Evolutionary conservation across 495 filamentous ascomycete genomes (phyloP).

Genomic region (Penicillium argentinense): DNA sequence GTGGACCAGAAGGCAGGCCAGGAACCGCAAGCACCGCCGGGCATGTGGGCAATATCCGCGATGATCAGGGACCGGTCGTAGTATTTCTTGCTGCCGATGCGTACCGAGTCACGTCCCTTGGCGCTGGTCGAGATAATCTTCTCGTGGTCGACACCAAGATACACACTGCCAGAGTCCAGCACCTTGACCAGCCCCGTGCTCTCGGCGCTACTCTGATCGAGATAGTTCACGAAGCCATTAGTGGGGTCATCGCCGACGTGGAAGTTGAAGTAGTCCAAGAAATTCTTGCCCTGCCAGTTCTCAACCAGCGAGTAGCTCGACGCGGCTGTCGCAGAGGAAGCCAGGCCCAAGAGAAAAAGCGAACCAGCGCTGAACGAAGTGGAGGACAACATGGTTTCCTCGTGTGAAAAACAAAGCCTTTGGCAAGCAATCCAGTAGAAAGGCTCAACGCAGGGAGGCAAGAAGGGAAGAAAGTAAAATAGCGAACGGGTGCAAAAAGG

Average conservation of each 20-base stretch:
- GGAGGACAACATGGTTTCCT: slow-evolving; percentile 23
- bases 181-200: slow-evolving; percentile 56
- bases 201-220: slow-evolving; percentile 56
- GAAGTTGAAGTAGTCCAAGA: slow-evolving; percentile 54
- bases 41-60: slow-evolving; percentile 76
- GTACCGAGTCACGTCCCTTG: slow-evolving; percentile 65
- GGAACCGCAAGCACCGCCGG: slow-evolving; percentile 63
- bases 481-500: not conserved
- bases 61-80: slow-evolving; percentile 72
- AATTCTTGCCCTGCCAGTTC: slow-evolving; percentile 47
- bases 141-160: slow-evolving; percentile 51
- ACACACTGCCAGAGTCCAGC: slow-evolving; percentile 47
- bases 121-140: slow-evolving; percentile 33
- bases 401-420: slow-evolving; percentile 4
- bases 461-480: slow-evolving; percentile 5
- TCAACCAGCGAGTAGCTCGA: slow-evolving; percentile 42
- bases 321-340: slow-evolving; percentile 14
- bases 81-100: slow-evolving; percentile 64
- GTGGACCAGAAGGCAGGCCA: slow-evolving; percentile 81
- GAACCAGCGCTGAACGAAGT: slow-evolving; percentile 29
- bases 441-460: slow-evolving; percentile 5
- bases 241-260: slow-evolving; percentile 60
- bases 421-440: slow-evolving; percentile 3
- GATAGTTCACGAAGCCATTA: slow-evolving; percentile 68
- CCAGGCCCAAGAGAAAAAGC: slow-evolving; percentile 23